Evolutionary conservation across 169 alveolate genomes (phyloP), one percentile per base, ranked within the genome.

Genomic region (Plasmodium fragile): DNA sequence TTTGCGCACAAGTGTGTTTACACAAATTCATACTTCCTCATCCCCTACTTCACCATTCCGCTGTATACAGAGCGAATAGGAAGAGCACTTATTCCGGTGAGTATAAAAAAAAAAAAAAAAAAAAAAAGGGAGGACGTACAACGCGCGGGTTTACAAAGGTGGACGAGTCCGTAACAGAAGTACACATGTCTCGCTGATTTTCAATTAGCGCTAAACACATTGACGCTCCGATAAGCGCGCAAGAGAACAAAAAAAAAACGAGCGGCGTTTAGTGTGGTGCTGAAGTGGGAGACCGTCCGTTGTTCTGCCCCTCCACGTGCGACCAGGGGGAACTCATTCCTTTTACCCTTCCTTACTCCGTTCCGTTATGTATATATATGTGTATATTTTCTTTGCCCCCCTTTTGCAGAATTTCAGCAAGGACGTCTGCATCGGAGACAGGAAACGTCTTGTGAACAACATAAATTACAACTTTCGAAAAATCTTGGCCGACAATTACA

Each of bases 381-480:
- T 81, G 30, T 34, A 52, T 81, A 28, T 45, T 81, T 71, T 43
- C 73, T 72, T 28, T 59, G 10, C 71, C 25, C 72, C 10, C 30
- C 71, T 78, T 78, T 59, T 8, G n/a, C 55, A 89, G 94, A 25
- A 32, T 41, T 78, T 78, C 55, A 89, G 72, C 32, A 89, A 39
- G 70, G 81, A 89, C 78, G n/a, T 45, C 16, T 55, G 45, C 11
- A 43, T 18, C 30, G 52, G 81, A 36, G 36, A 55, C n/a, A 89
- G 55, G 41, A 78, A 59, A 25, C 45, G 69, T 36, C 13, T 89
- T 55, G 70, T 89, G 72, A 89, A 89, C 81, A 78, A 89, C 49
- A 18, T 89, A 89, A 89, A 78, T 55, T 89, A 89, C 72, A 89
- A 89, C 59, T 59, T 89, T 10, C 81, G 81, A 78, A 89, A 32